These are phyloP conservation scores for Chondrus crispus DNA, from an alignment of 23 red algal genomes.

Conservation along the genomic window DNA sequence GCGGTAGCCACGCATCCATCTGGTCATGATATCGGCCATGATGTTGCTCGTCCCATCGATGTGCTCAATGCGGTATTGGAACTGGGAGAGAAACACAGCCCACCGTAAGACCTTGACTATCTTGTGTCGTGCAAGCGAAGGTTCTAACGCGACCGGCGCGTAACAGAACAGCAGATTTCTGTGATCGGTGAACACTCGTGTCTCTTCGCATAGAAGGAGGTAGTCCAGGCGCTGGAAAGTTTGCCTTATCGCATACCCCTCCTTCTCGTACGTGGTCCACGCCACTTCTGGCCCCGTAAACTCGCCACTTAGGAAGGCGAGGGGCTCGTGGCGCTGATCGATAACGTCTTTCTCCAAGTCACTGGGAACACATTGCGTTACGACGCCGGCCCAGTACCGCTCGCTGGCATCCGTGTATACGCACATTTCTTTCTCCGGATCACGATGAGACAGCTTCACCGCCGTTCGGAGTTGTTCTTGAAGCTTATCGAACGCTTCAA, in stretches of 20 bases:
- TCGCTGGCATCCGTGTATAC: neutral
- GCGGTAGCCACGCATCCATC: conserved; percentile 9
- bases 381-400: neutral
- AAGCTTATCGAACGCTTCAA: neutral
- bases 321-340: conserved; percentile 16
- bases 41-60: neutral
- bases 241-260: conserved; percentile 26
- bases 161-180: conserved; percentile 24
- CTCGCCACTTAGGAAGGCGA: neutral
- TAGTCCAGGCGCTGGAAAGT: conserved; percentile 10
- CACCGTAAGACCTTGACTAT: conserved; percentile 25
- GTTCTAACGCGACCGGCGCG: neutral
- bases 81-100: conserved; percentile 31
- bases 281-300: neutral
- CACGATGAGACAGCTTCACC: conserved; percentile 2
- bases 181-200: conserved; percentile 19
- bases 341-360: conserved; percentile 1
- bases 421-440: neutral
- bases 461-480: neutral
- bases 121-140: neutral
- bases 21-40: conserved; percentile 34
- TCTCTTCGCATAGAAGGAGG: neutral
- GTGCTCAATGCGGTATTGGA: conserved; percentile 15
- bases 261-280: conserved; percentile 19
- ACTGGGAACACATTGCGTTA: neutral